These are phyloP conservation scores for Crucibulum laeve DNA, from an alignment of 768 basidiomycete species.

Conservation along the genomic window DNA sequence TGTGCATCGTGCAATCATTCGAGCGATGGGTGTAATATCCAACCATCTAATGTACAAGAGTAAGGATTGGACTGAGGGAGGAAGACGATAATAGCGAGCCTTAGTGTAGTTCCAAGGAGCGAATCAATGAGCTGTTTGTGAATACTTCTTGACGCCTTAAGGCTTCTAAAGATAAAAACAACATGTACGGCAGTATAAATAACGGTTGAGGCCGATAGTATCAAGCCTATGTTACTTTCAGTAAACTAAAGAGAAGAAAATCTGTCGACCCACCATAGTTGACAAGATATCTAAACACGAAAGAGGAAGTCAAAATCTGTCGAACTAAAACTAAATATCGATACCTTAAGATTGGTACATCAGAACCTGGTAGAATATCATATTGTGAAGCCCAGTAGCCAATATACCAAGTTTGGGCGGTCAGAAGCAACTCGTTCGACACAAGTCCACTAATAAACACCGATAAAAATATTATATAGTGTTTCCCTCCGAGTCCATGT, in stretches of 20 bases:
- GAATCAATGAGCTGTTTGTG: background rate
- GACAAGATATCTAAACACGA: background rate
- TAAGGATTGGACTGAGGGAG: too few species aligned
- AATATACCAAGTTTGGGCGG: background rate
- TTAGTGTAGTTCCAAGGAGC: background rate
- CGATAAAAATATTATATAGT: background rate
- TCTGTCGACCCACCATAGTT: too few species aligned
- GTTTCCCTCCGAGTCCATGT: constrained; percentile 18
- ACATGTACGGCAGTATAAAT: background rate
- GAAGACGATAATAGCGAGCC: background rate
- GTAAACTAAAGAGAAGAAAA: too few species aligned
- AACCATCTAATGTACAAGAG: background rate
- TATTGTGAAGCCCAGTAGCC: constrained; percentile 1
- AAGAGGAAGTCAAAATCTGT: background rate
- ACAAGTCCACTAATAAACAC: background rate
- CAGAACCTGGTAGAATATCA: background rate
- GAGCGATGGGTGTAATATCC: background rate
- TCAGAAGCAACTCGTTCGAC: background rate
- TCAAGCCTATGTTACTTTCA: too few species aligned
- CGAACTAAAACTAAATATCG: background rate
- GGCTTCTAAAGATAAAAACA: background rate
- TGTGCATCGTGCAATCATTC: background rate
- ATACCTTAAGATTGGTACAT: background rate
- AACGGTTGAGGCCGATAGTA: too few species aligned
- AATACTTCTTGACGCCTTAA: background rate